These are phyloP conservation scores for Eragrostis nindensis DNA, from an alignment of 176 grass and related monocot genomes.

Conservation along the genomic window DNA sequence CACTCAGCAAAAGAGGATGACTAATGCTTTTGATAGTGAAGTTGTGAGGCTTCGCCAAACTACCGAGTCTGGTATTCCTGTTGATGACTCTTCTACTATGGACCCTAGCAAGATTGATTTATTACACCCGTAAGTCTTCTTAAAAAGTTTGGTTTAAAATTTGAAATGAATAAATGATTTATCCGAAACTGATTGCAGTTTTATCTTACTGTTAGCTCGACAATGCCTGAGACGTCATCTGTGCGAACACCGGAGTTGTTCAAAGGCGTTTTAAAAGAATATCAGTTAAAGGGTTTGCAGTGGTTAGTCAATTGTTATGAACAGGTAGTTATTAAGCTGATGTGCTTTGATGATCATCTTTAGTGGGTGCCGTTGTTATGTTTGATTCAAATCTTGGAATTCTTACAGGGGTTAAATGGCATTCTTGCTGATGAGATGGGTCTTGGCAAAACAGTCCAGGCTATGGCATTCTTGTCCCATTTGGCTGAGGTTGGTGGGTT, in stretches of 20 bases:
- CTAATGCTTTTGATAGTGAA: constrained; percentile 96
- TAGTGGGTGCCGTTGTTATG: not conserved
- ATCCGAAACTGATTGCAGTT: constrained; percentile 16
- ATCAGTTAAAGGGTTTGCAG: constrained; percentile 96
- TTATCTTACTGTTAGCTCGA: constrained; percentile 76
- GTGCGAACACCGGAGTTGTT: constrained; percentile 94
- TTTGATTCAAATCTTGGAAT: constrained; percentile 26
- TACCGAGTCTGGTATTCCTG: constrained; percentile 52
- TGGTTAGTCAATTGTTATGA: constrained; percentile 99
- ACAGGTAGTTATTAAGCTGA: constrained; percentile 63
- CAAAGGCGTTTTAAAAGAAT: constrained; percentile 96
- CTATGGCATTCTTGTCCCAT: constrained; percentile 99
- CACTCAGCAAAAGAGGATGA: constrained; percentile 93
- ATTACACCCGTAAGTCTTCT: constrained; percentile 82
- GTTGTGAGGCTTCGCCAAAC: constrained; percentile 67
- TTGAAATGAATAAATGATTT: constrained; percentile 26
- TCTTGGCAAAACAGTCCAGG: constrained; percentile 98
- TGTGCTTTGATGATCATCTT: constrained; percentile 17
- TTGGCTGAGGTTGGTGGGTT: constrained; percentile 89
- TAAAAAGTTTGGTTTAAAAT: constrained; percentile 13
- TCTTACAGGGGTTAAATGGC: constrained; percentile 89
- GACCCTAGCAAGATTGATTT: constrained; percentile 87
- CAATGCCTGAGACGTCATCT: constrained; percentile 94
- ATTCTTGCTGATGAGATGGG: constrained; percentile 99
- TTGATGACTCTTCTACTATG: constrained; percentile 60